A percentile compares a stretch with the other conserved stretches of the same genome.
Conservation (phyloP, 768 basidiomycete genomes). For the Pleurotus sapidus region DNA sequence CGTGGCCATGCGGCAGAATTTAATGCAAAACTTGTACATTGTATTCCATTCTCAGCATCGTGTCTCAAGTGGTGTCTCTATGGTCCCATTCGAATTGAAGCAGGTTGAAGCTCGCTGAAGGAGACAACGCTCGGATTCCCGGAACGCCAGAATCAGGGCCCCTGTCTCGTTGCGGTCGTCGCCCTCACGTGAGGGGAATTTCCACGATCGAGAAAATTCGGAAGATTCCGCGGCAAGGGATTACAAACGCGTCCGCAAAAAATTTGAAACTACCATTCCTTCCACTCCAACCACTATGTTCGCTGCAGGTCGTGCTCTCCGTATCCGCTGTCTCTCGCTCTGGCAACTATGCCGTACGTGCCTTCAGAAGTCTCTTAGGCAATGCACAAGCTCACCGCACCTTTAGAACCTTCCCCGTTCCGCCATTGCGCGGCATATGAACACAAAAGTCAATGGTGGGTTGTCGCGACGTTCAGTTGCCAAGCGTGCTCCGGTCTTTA, state of each 20-base stretch:
- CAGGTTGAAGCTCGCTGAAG: too few species aligned
- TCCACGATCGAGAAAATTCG: slow-evolving; percentile 28
- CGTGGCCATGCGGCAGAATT: too few species aligned
- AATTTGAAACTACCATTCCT: slow-evolving; percentile 35
- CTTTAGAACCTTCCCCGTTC: slow-evolving; percentile 64
- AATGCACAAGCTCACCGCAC: slow-evolving; percentile 11
- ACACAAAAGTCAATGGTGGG: slow-evolving; percentile 88
- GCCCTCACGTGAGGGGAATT: not conserved
- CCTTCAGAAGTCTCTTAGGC: not conserved
- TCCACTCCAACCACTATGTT: slow-evolving; percentile 63
- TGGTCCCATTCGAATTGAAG: too few species aligned
- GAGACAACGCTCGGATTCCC: too few species aligned
- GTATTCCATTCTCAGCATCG: too few species aligned
- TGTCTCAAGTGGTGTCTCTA: not conserved
- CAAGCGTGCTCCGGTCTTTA: not conserved
- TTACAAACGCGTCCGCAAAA: slow-evolving; percentile 38
- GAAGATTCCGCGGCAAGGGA: slow-evolving; percentile 30
- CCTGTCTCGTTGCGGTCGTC: too few species aligned
- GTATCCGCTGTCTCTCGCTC: slow-evolving; percentile 55
- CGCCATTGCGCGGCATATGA: slow-evolving; percentile 88
- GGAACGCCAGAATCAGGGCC: too few species aligned
- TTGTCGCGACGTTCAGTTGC: slow-evolving; percentile 14
- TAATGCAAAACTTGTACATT: too few species aligned
- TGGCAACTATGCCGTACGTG: slow-evolving; percentile 61
- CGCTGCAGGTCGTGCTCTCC: slow-evolving; percentile 63